A percentile compares a stretch with the other conserved stretches of the same genome.
phyloP scores from a whole-genome alignment of 129 eudicot species.

The Flaveria robusta region DNA sequence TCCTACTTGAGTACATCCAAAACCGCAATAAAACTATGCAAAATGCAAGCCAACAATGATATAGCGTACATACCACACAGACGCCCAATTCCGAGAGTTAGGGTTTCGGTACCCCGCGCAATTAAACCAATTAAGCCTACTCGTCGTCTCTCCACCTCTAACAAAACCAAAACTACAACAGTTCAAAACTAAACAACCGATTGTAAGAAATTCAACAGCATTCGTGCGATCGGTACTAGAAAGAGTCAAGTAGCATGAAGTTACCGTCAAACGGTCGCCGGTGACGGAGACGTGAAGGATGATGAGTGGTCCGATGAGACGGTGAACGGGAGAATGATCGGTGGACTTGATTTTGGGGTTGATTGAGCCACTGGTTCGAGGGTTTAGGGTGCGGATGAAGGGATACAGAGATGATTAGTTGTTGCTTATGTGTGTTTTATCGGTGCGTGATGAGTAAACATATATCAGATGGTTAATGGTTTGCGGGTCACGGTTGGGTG shows the following conservation, averaged over 20 bases:
- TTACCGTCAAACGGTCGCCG: constrained; percentile 1
- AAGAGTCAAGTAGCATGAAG: neutral
- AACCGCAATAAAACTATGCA: too few species aligned
- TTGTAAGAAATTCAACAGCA: neutral
- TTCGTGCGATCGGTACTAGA: neutral
- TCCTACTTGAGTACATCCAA: too few species aligned
- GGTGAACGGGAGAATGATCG: neutral
- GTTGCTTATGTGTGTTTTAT: neutral
- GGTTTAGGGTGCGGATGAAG: neutral
- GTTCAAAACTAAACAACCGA: constrained; percentile 1
- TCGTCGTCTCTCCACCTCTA: neutral
- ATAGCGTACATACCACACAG: constrained; percentile 22
- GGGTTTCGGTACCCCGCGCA: constrained; percentile 23
- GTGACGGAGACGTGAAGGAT: neutral
- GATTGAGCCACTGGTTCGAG: neutral
- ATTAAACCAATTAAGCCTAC: neutral
- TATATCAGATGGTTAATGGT: neutral
- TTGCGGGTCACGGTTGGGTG: neutral
- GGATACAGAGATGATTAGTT: neutral
- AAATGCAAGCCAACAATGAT: neutral
- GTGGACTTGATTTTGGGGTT: neutral
- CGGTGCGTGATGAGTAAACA: neutral
- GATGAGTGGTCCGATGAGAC: neutral
- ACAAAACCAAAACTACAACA: neutral
- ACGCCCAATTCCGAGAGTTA: constrained; percentile 16